Base-by-base conservation (phyloP, 2,329 filamentous ascomycete genomes). In the Neopestalotiopsis sp. region DNA sequence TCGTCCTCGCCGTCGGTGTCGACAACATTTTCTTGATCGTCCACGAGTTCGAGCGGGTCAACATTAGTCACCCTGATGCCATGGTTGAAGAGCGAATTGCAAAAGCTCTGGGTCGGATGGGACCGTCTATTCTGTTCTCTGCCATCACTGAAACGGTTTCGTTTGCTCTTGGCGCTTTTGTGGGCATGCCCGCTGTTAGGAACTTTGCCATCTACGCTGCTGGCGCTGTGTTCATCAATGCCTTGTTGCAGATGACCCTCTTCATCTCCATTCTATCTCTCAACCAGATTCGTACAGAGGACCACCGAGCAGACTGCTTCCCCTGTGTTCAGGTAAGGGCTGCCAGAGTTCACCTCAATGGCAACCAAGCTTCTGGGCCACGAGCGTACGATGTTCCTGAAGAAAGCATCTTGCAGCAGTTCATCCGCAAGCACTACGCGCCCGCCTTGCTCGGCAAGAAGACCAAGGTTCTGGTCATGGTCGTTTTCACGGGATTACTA, bases 11-110 rank as follows among this genome's bases (percentile, higher is more conserved):
- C 13, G 95, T 99, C 34, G 96, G 96, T 61, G 97, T 99, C 2
- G 96, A 99, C 86, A 99, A 99, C 77, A 98, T 99, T 75, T 99
- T 99, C 83, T 85, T 99, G 68, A 97, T 99, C 69, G 96, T 99
- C 0, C 96, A 99, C 80, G 96, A 99, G 80, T 97, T 99, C 70
- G 96, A 99, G 78, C 89, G 96, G 38, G 93, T 98, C 78, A 99
- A 99, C 76, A 83, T 94, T 74, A 97, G 92, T 79, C 93, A 97
- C 76, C 94, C 95, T 0, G 95, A 98, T 76, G 92, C 95, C 71
- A 88, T 92, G 79, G 91, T 99, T 2, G 92, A 97, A 73, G 91
- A 95, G 76, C 89, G 96, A 32, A 91, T 98, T 67, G 92, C 94
- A 5, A 91, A 92, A 76, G 93, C 96, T 2, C 85, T 98, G n/a